Evolutionary conservation across 2,329 filamentous ascomycete species (phyloP).

Genomic region (Epichloe sylvatica): DNA sequence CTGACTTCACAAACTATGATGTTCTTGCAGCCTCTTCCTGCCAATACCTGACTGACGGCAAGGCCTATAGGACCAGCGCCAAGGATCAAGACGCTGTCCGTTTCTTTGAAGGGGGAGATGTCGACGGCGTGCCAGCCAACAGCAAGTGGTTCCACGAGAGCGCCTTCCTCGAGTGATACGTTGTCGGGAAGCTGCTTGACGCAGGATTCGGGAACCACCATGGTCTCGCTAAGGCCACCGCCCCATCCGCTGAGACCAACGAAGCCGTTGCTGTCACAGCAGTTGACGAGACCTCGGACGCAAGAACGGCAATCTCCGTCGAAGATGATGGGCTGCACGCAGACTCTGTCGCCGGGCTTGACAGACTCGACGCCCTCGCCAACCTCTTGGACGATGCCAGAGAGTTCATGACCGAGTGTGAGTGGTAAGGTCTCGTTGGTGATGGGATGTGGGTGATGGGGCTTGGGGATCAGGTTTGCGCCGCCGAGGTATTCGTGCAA

Average conservation of each 20-base stretch:
- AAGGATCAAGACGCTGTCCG: conserved; percentile 32
- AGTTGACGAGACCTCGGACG: conserved; percentile 36
- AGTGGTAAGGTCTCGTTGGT: conserved; percentile 44
- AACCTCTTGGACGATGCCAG: conserved; percentile 44
- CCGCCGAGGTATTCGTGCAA: conserved; percentile 20
- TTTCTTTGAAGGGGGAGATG: conserved; percentile 24
- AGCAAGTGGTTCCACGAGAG: conserved; percentile 37
- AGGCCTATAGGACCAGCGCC: conserved; percentile 37
- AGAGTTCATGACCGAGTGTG: conserved; percentile 52
- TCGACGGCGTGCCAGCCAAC: conserved; percentile 33
- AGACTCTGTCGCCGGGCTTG: conserved; percentile 41
- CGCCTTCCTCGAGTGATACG: conserved; percentile 35
- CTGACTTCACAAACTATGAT: conserved; percentile 35
- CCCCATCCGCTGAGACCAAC: conserved; percentile 27
- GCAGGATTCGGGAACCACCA: conserved; percentile 35
- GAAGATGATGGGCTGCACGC: conserved; percentile 45
- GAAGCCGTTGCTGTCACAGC: conserved; percentile 34
- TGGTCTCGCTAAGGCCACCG: conserved; percentile 41
- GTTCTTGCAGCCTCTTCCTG: conserved; percentile 31
- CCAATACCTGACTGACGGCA: conserved; percentile 31
- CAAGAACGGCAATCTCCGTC: conserved; percentile 45
- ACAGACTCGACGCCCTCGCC: conserved; percentile 34
- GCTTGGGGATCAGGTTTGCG: conserved; percentile 25
- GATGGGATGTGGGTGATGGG: conserved; percentile 37
- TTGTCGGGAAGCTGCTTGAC: conserved; percentile 37